Conservation (phyloP, 148 eudicot species). For the Persicaria tinctoria region DNA sequence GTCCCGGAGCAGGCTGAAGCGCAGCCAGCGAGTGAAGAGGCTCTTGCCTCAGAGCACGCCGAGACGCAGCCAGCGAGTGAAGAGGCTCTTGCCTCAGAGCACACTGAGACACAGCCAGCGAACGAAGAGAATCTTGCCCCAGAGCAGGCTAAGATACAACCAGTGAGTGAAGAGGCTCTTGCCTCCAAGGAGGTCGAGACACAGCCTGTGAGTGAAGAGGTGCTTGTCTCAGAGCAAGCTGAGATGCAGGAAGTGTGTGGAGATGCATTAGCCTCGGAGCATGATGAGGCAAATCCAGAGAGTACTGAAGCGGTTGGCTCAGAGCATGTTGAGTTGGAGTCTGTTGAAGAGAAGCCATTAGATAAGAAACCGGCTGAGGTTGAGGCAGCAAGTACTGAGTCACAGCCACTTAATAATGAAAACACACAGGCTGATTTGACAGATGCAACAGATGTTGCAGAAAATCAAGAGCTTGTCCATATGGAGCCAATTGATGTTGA, state of each 20-base stretch:
- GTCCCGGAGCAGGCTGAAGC: not conserved
- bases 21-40: not conserved
- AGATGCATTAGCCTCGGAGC: not conserved
- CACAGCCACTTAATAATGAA: not conserved
- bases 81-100: no score
- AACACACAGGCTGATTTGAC: not conserved
- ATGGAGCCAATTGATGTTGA: not conserved
- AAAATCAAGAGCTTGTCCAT: not conserved
- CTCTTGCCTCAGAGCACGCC: not conserved
- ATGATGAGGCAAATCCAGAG: not conserved
- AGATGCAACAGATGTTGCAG: not conserved
- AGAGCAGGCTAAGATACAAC: not conserved
- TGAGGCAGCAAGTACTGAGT: not conserved
- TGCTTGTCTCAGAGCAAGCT: conserved; percentile 16
- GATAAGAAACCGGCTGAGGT: not conserved
- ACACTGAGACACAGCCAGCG: no score
- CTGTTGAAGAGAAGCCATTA: not conserved
- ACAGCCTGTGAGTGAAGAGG: not conserved
- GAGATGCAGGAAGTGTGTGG: not conserved
- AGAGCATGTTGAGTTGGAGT: not conserved
- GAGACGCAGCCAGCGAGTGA: no score
- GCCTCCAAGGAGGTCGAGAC: not conserved
- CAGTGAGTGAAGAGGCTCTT: not conserved
- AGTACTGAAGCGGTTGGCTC: not conserved
- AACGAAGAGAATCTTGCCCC: not conserved